Evolutionary conservation across 768 basidiomycete species (phyloP).

Genomic region (Guyanaporus albipodus): DNA sequence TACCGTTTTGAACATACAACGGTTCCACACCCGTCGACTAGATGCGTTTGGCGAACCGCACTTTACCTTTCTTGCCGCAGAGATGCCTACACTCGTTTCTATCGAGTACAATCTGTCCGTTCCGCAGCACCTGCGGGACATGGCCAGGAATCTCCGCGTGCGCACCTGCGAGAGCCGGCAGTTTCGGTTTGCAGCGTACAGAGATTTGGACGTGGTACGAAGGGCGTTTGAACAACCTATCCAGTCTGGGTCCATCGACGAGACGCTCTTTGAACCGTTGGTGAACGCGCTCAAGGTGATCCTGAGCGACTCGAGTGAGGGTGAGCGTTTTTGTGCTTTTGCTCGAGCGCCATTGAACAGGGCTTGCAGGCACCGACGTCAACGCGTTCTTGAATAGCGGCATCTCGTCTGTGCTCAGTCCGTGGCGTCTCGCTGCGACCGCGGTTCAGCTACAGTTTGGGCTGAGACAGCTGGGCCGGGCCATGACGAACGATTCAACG

Average conservation of each 20-base stretch:
- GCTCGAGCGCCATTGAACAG: background rate
- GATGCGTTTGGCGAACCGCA: conserved; percentile 29
- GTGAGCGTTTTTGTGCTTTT: conserved; percentile 34
- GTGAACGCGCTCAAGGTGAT: conserved; percentile 65
- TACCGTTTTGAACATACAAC: conserved; percentile 63
- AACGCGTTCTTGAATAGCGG: conserved; percentile 54
- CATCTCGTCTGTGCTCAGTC: conserved; percentile 65
- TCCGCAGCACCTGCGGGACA: conserved; percentile 45
- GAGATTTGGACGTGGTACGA: conserved; percentile 68
- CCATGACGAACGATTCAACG: conserved; percentile 53
- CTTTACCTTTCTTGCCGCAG: conserved; percentile 57
- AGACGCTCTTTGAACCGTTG: conserved; percentile 55
- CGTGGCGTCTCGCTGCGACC: conserved; percentile 81
- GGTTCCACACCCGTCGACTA: conserved; percentile 63
- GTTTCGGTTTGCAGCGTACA: conserved; percentile 75
- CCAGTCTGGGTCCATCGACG: conserved; percentile 44
- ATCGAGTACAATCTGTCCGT: conserved; percentile 61
- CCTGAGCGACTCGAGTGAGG: conserved; percentile 57
- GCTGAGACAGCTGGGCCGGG: conserved; percentile 68
- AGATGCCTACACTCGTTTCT: conserved; percentile 65
- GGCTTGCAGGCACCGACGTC: conserved; percentile 35
- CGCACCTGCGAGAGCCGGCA: conserved; percentile 56
- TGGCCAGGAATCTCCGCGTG: conserved; percentile 50
- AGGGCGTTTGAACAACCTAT: conserved; percentile 64
- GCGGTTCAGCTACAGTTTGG: conserved; percentile 76